Evolutionary conservation across 1,284 basidiomycete genomes (phyloP), one percentile per base, ranked within the genome.

Genomic region (Peniophora sp.): DNA sequence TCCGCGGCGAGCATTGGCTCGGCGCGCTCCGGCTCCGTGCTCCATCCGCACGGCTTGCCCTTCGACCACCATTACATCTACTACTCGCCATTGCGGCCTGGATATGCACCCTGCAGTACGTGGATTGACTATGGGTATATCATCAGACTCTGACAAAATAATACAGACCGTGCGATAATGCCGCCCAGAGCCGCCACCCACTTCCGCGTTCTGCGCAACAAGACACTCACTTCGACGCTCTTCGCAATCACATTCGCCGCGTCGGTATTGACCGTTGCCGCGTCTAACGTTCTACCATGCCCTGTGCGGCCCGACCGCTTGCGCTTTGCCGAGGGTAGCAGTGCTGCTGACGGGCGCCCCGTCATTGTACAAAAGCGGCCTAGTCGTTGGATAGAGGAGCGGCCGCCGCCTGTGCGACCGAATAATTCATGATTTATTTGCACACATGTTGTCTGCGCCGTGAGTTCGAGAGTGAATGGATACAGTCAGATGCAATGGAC

Each of bases 351-450:
- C 38, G 63, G 60, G 52, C 58, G 55, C 43, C 58, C 74, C 25
- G 72, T 71, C 12, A 72, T 84, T 2, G 65, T 74, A n/a, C 75
- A 78, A 56, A 86, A 79, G 68, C 71, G 77, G 51, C 81, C 84
- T n/a, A 74, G 79, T 60, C 74, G 84, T 56, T 91, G 87, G 87
- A 90, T 91, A 63, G 83, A 89, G 66, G 87, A 91, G 66, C 83
- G 71, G 60, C 62, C 69, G 46, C 79, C 77, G 10, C 38, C 38
- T 17, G 38, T 8, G n/a, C 19, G 38, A 8, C 19, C 38, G 8
- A 41, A 16, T n/a, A 41, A 41, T 41, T 5, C 38, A 41, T 41
- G 38, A 41, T 32, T 32, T 32, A 32, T 32, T 32, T 12, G 5
- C 27, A 32, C 27, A 32, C 12, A 32, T 32, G n/a, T n/a, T n/a